These are phyloP conservation scores for Cydonia oblonga DNA, from an alignment of 331 rosid species.

Conservation along the genomic window DNA sequence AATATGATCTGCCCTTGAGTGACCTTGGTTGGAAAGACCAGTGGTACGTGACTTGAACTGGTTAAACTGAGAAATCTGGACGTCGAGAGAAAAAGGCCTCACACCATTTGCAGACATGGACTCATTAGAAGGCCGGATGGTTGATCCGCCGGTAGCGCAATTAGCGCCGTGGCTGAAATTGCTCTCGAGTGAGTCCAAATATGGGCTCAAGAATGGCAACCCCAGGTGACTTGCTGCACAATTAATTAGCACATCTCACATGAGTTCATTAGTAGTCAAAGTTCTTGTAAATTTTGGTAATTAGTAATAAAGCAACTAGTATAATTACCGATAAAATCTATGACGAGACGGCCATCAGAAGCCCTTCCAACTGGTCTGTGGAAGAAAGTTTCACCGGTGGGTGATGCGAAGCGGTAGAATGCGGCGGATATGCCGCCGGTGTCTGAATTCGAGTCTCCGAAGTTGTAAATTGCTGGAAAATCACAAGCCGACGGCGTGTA, in stretches of 20 bases:
- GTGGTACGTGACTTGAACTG: conserved; percentile 62
- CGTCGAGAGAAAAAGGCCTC: conserved; percentile 54
- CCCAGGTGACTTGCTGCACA: conserved; percentile 45
- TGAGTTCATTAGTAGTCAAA: too few relatives aligned
- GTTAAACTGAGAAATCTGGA: conserved; percentile 45
- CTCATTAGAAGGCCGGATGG: conserved; percentile 44
- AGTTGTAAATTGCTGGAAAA: conserved; percentile 63
- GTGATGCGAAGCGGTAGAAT: conserved; percentile 34
- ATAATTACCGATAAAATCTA: conserved; percentile 46
- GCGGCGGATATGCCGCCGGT: conserved; percentile 66
- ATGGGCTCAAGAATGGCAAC: conserved; percentile 46
- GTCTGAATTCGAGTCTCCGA: conserved; percentile 88
- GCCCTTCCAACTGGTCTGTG: conserved; percentile 51
- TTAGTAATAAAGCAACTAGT: not conserved
- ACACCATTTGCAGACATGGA: conserved; percentile 41
- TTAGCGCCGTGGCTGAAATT: conserved; percentile 63
- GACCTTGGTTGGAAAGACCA: conserved; percentile 39
- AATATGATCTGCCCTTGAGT: too few relatives aligned
- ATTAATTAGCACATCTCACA: not conserved
- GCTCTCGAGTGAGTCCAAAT: conserved; percentile 59
- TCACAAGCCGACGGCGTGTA: conserved; percentile 19
- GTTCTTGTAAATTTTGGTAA: too few relatives aligned
- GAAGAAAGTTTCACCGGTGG: conserved; percentile 58
- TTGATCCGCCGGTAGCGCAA: conserved; percentile 71
- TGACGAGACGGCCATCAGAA: conserved; percentile 65